Conservation (phyloP, 768 basidiomycete genomes). For the Agrocybe praecox region DNA sequence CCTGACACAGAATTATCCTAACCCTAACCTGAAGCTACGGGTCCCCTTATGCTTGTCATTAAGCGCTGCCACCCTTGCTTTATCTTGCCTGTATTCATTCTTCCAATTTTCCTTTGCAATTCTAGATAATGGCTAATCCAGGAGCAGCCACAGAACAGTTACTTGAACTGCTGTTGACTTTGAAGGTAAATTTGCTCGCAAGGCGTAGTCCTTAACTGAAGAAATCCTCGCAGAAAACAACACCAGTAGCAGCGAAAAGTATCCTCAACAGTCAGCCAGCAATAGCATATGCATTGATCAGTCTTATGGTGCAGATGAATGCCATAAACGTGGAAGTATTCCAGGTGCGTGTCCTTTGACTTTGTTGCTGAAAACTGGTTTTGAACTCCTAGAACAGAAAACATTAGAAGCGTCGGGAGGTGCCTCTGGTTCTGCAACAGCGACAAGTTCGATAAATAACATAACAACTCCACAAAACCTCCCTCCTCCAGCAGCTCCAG, state of each 20-base stretch:
- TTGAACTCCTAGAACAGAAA: constrained; percentile 46
- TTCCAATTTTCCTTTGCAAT: too few species aligned
- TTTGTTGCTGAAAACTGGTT: background rate
- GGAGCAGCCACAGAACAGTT: constrained; percentile 65
- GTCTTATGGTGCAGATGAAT: constrained; percentile 77
- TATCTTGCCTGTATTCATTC: too few species aligned
- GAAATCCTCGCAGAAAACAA: constrained; percentile 59
- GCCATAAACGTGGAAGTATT: constrained; percentile 76
- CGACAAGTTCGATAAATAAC: constrained; percentile 11
- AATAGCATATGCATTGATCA: constrained; percentile 76
- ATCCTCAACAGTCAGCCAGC: constrained; percentile 76
- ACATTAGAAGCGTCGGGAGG: constrained; percentile 18
- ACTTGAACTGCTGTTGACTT: constrained; percentile 72
- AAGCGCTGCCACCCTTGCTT: too few species aligned
- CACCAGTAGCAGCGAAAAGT: constrained; percentile 64
- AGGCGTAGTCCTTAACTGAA: background rate
- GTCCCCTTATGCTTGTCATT: too few species aligned
- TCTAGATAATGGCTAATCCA: constrained; percentile 48
- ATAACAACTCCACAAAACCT: constrained; percentile 18
- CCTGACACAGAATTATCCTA: too few species aligned
- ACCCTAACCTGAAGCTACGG: too few species aligned
- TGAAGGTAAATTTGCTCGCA: constrained; percentile 49
- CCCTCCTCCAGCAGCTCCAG: constrained; percentile 31
- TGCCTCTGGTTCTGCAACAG: constrained; percentile 17
- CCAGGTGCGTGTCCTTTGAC: constrained; percentile 48